phyloP scores from a whole-genome alignment of 768 basidiomycete species.

The Psilocybe cyanescens region DNA sequence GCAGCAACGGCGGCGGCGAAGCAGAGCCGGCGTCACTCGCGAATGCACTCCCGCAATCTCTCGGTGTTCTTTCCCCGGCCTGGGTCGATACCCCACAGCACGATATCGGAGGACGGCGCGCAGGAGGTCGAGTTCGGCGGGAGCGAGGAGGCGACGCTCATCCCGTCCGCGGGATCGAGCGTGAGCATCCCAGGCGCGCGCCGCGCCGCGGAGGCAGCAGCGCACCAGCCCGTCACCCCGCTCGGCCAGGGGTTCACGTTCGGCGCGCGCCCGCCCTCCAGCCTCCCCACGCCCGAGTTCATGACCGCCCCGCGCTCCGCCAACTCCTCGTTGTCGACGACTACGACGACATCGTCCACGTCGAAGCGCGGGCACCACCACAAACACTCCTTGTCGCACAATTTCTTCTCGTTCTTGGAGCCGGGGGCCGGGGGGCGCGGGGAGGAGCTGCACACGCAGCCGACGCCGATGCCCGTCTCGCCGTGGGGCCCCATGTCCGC shows the following conservation, averaged over 20 bases:
- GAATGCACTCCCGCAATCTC: conserved; percentile 89
- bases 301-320: conserved; percentile 22
- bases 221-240: conserved; percentile 36
- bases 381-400: conserved; percentile 92
- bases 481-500: conserved; percentile 69
- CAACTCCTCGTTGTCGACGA: conserved; percentile 3
- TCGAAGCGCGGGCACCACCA: conserved; percentile 80
- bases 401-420: conserved; percentile 95
- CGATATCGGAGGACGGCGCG: conserved; percentile 70
- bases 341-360: conserved; percentile 31
- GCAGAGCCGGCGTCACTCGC: conserved; percentile 55
- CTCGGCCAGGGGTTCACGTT: conserved; percentile 66
- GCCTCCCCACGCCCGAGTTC: conserved; percentile 31
- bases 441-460: conserved; percentile 56
- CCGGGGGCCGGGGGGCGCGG: conserved; percentile 47
- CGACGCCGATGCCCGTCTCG: conserved; percentile 64
- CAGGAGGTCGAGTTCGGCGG: conserved; percentile 50
- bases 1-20: conserved; percentile 15
- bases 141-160: conserved; percentile 51
- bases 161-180: conserved; percentile 47
- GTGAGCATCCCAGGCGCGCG: conserved; percentile 41
- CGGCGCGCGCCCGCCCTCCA: conserved; percentile 54
- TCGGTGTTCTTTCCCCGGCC: conserved; percentile 92
- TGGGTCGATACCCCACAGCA: conserved; percentile 57
- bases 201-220: conserved; percentile 15